These are phyloP conservation scores for Xylaria sp. DNA, from an alignment of 2,329 filamentous ascomycete species.

Conservation along the genomic window DNA sequence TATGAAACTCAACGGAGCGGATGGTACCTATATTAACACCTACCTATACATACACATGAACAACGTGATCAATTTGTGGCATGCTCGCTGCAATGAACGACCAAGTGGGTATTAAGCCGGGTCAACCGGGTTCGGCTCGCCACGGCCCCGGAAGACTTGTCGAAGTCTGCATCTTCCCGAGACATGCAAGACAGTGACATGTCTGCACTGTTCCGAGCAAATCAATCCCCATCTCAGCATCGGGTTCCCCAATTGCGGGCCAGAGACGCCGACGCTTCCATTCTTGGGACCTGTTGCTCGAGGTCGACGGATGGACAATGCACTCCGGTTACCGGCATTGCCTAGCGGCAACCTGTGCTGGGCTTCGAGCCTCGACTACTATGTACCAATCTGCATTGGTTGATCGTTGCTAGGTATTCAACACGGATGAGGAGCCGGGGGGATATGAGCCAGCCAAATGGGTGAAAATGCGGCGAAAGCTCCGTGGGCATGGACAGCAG, in stretches of 20 bases:
- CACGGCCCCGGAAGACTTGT: constrained; percentile 35
- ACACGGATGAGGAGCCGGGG: background rate
- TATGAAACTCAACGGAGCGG: background rate
- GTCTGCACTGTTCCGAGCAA: constrained; percentile 30
- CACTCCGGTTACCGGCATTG: constrained; percentile 35
- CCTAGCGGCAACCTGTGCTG: constrained; percentile 20
- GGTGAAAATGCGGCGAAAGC: background rate
- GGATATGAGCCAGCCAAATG: background rate
- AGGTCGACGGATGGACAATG: constrained; percentile 32
- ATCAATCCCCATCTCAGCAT: constrained; percentile 24
- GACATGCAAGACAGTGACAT: constrained; percentile 36
- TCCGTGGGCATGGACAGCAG: background rate
- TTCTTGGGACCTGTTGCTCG: constrained; percentile 34
- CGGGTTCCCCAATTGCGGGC: constrained; percentile 31
- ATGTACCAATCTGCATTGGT: constrained; percentile 5
- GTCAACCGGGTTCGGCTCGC: constrained; percentile 27
- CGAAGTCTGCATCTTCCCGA: constrained; percentile 39
- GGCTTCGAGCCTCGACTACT: constrained; percentile 13
- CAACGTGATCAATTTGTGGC: background rate
- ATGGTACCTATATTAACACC: background rate
- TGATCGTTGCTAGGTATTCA: background rate
- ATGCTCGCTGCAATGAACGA: background rate
- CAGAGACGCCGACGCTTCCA: constrained; percentile 27
- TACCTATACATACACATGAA: background rate
- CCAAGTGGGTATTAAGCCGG: background rate